A percentile compares a stretch with the other conserved stretches of the same genome.
phyloP scores from a whole-genome alignment of 495 filamentous ascomycete genomes.

The Tuber microsphaerosporum region DNA sequence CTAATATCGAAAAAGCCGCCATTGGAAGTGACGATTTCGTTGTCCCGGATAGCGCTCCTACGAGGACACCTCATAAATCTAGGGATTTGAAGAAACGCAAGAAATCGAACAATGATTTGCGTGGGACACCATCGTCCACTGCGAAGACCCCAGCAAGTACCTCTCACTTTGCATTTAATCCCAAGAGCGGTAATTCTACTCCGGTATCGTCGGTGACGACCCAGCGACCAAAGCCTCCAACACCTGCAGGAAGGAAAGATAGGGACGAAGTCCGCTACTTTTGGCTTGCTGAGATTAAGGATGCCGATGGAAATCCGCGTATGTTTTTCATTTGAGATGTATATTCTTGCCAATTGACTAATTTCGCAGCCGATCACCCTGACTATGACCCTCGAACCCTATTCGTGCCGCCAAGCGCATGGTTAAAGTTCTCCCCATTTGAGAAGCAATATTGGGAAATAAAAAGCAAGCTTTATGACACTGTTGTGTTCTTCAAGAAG shows the following conservation, averaged over 20 bases:
- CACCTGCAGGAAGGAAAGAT: conserved; percentile 54
- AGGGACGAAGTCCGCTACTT: conserved; percentile 75
- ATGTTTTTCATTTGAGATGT: background rate
- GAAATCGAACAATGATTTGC: conserved; percentile 29
- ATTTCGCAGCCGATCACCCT: conserved; percentile 53
- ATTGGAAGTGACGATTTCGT: conserved; percentile 21
- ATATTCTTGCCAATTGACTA: background rate
- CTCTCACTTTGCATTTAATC: conserved; percentile 56
- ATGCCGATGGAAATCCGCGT: conserved; percentile 69
- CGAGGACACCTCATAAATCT: conserved; percentile 53
- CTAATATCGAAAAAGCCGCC: conserved; percentile 32
- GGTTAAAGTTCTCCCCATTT: conserved; percentile 76
- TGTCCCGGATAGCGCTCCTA: conserved; percentile 29
- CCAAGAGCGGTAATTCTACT: conserved; percentile 78
- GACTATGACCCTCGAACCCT: conserved; percentile 90
- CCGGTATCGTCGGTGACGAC: conserved; percentile 50
- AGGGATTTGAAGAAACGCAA: conserved; percentile 44
- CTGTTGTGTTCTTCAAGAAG: conserved; percentile 98
- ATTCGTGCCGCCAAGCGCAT: conserved; percentile 73
- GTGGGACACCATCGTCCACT: conserved; percentile 47
- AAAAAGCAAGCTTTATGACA: conserved; percentile 96
- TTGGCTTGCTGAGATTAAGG: conserved; percentile 79
- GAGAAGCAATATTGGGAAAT: conserved; percentile 99
- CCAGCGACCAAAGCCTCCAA: conserved; percentile 41
- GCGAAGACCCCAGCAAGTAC: conserved; percentile 53